Conservation (phyloP, 1,284 basidiomycete genomes). For the Anthracocystis panici-leucophaei region DNA sequence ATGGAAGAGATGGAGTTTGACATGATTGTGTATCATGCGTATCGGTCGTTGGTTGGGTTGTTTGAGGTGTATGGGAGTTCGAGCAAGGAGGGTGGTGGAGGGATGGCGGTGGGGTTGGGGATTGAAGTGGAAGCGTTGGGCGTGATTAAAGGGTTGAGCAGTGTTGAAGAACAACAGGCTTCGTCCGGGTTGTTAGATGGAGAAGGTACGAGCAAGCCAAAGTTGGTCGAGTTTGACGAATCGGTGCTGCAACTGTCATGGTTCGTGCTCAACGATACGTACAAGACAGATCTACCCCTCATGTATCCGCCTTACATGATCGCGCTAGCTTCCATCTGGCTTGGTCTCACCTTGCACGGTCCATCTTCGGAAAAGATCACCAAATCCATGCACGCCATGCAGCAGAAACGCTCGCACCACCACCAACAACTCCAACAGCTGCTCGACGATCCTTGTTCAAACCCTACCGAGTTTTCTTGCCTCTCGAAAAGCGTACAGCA, state of each 20-base stretch:
- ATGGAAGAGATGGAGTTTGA: constrained; percentile 97
- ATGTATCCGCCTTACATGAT: constrained; percentile 93
- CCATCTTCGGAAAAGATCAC: constrained; percentile 35
- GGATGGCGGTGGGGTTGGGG: constrained; percentile 6
- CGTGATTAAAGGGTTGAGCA: constrained; percentile 10
- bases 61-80: constrained; percentile 72
- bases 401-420: background rate
- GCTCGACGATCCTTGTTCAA: constrained; percentile 8
- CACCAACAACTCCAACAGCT: constrained; percentile 61
- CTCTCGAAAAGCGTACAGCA: background rate
- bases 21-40: constrained; percentile 91
- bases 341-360: constrained; percentile 70
- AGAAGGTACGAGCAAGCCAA: constrained; percentile 4
- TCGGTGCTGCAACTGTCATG: constrained; percentile 72
- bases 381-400: constrained; percentile 11
- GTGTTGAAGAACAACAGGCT: constrained; percentile 14
- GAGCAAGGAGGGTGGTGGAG: background rate
- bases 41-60: constrained; percentile 83
- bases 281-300: constrained; percentile 88
- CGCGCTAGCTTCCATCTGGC: constrained; percentile 88
- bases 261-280: constrained; percentile 97
- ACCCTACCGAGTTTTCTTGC: constrained; percentile 23
- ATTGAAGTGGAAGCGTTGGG: constrained; percentile 26
- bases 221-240: constrained; percentile 72
- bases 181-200: background rate